Evolutionary conservation across 208 protist species (phyloP).

Genomic region (Kentomonas sorsogonicus): DNA sequence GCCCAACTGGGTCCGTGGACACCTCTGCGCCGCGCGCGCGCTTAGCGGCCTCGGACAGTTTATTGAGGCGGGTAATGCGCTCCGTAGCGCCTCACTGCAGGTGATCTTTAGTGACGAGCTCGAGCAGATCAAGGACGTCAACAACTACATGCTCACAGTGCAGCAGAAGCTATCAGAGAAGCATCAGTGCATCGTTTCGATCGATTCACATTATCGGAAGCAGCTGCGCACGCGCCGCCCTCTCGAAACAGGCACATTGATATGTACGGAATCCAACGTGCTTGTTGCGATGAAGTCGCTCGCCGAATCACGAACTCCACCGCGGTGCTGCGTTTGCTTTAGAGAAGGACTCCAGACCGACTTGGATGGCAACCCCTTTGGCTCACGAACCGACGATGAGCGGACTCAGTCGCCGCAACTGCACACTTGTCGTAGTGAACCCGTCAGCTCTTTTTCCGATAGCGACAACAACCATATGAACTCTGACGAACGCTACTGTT

Average conservation of each 20-base stretch:
- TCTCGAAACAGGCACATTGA: conserved; percentile 10
- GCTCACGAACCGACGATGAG: no score
- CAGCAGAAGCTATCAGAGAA: conserved; percentile 29
- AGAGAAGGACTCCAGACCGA: no score
- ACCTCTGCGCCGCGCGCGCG: conserved; percentile 55
- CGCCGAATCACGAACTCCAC: conserved; percentile 15
- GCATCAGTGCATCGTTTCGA: conserved; percentile 22
- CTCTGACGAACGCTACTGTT: conserved; percentile 12
- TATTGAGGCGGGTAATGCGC: conserved; percentile 21
- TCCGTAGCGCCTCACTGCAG: conserved; percentile 29
- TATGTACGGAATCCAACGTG: conserved; percentile 35
- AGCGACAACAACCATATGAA: background rate
- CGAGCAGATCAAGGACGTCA: conserved; percentile 47
- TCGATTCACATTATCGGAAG: conserved; percentile 62
- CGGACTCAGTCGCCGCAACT: no score
- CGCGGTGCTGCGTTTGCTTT: conserved; percentile 59
- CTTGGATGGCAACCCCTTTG: no score
- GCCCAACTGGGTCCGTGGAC: conserved; percentile 59
- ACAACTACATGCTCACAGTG: conserved; percentile 40
- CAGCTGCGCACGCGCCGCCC: conserved; percentile 18
- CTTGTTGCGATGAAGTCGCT: conserved; percentile 49
- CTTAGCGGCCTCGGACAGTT: conserved; percentile 52
- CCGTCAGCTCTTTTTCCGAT: background rate
- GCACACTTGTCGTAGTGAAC: no score
- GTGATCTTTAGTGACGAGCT: conserved; percentile 52